Conservation (phyloP, 805 yeast species). For the Candida stauntonica region DNA sequence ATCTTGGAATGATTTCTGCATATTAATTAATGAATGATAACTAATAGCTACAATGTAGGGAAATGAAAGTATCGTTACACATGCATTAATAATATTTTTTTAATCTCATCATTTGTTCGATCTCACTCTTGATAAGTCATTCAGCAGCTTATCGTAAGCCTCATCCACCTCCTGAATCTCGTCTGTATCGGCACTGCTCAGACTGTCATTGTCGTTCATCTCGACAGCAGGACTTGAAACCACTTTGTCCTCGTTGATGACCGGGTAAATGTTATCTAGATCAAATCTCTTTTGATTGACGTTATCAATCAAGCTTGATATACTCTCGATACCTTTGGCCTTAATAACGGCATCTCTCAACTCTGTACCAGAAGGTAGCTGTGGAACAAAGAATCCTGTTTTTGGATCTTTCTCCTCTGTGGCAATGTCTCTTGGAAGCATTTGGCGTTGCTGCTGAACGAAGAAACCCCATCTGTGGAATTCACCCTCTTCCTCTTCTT, state of each 20-base stretch:
- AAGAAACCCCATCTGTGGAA: slow-evolving; percentile 82
- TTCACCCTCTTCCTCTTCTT: slow-evolving; percentile 91
- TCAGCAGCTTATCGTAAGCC: slow-evolving; percentile 66
- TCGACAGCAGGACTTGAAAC: neutral
- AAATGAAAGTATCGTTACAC: too few species aligned
- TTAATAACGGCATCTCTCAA: slow-evolving; percentile 53
- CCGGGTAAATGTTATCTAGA: slow-evolving; percentile 45
- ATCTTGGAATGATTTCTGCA: slow-evolving; percentile 8
- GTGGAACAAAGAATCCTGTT: slow-evolving; percentile 26
- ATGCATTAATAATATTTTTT: neutral
- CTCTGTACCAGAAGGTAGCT: slow-evolving; percentile 44
- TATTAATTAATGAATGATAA: neutral
- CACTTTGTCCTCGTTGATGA: slow-evolving; percentile 15
- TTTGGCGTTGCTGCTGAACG: slow-evolving; percentile 55
- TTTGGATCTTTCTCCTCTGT: slow-evolving; percentile 9
- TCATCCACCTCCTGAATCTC: slow-evolving; percentile 52
- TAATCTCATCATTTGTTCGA: slow-evolving; percentile 37
- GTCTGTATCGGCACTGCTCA: slow-evolving; percentile 11
- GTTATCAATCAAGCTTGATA: slow-evolving; percentile 60
- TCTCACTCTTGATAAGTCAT: slow-evolving; percentile 62
- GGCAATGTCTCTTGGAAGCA: slow-evolving; percentile 21
- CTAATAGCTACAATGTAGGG: too few species aligned
- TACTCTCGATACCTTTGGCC: slow-evolving; percentile 72
- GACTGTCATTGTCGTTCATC: slow-evolving; percentile 8
- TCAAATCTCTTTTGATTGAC: slow-evolving; percentile 52